phyloP scores from a whole-genome alignment of 345 rosid genomes.

The Cardiospermum halicacabum region DNA sequence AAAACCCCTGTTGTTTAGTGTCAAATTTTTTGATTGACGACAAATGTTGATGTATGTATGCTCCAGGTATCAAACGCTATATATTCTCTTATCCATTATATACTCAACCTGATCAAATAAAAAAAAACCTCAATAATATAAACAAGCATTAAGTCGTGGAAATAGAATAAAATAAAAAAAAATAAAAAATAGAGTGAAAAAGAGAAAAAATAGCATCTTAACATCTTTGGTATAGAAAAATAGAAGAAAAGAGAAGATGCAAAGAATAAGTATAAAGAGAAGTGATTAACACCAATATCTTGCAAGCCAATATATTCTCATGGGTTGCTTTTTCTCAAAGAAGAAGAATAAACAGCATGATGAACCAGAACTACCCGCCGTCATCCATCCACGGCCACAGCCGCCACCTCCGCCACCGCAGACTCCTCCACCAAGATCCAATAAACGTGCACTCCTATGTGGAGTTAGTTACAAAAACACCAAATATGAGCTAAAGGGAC shows the following conservation, averaged over 20 bases:
- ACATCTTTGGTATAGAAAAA: too few species aligned
- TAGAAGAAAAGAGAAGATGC: not conserved
- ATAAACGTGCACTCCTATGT: conserved; percentile 46
- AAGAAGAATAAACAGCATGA: too few species aligned
- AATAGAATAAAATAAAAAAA: not conserved
- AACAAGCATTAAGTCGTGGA: not conserved
- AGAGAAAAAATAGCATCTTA: not conserved
- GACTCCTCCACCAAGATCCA: not conserved
- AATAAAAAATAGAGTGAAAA: not conserved
- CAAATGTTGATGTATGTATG: too few species aligned
- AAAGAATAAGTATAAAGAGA: not conserved
- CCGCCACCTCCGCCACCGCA: too few species aligned
- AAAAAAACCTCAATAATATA: too few species aligned
- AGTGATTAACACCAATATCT: not conserved
- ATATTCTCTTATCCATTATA: too few species aligned
- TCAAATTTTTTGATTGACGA: too few species aligned
- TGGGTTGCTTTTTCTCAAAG: not conserved
- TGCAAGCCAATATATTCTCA: not conserved
- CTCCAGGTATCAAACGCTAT: too few species aligned
- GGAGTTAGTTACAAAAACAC: conserved; percentile 42
- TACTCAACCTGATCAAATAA: too few species aligned
- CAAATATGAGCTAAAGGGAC: conserved; percentile 45
- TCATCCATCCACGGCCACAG: too few species aligned
- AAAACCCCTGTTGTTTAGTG: too few species aligned
- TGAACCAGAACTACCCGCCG: too few species aligned